These are phyloP conservation scores for Didymella pomorum DNA, from an alignment of 2,329 filamentous ascomycete genomes.

Conservation along the genomic window DNA sequence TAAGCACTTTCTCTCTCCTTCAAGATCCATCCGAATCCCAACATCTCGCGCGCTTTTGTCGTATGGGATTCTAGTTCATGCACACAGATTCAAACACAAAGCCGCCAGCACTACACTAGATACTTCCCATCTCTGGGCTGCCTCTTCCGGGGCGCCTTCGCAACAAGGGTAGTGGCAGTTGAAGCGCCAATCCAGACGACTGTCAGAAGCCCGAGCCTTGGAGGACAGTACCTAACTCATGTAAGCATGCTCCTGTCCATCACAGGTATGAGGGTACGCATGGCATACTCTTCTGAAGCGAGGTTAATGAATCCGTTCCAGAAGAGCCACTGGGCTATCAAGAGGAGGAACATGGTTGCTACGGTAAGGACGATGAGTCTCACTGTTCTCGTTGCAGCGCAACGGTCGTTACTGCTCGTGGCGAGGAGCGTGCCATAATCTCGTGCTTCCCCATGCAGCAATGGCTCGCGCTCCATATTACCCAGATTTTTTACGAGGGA, in stretches of 20 bases:
- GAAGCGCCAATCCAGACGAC: constrained; percentile 28
- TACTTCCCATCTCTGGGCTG: background rate
- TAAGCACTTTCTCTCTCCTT: no score
- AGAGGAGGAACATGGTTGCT: constrained; percentile 32
- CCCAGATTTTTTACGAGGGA: background rate
- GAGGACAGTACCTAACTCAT: constrained; percentile 39
- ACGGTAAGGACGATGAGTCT: background rate
- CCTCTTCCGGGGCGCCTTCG: background rate
- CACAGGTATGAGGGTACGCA: background rate
- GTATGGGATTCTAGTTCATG: no score
- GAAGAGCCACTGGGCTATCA: constrained; percentile 42
- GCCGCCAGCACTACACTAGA: background rate
- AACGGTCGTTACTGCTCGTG: background rate
- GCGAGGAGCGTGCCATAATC: constrained; percentile 28
- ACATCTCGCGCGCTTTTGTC: no score
- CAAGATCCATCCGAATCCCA: no score
- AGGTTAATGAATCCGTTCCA: constrained; percentile 41
- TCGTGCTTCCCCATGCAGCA: background rate
- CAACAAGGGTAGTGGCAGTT: background rate
- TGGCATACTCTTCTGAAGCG: constrained; percentile 35
- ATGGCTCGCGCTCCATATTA: background rate
- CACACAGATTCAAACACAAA: background rate
- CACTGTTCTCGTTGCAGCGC: background rate
- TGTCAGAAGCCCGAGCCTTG: constrained; percentile 34
- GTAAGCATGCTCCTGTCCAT: constrained; percentile 23